A percentile compares a stretch with the other conserved stretches of the same genome.
phyloP scores from a whole-genome alignment of 176 grass and related monocot species.

The Oryza nivara region DNA sequence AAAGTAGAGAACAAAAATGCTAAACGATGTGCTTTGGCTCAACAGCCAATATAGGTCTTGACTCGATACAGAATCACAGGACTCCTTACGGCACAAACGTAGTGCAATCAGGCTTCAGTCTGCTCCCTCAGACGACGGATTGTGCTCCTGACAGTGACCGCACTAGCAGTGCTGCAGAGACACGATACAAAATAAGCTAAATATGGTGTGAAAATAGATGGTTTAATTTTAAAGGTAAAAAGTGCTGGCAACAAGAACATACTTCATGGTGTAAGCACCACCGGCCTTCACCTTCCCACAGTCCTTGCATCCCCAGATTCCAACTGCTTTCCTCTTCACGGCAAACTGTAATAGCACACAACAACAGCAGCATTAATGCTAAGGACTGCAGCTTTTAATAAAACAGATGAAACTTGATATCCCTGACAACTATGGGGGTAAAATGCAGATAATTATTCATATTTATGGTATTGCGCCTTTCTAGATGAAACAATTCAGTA shows the following conservation, averaged over 20 bases:
- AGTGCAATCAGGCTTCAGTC: constrained; percentile 62
- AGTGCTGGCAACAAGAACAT: neutral
- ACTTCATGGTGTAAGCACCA: constrained; percentile 87
- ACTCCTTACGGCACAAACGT: neutral
- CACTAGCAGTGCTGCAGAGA: constrained; percentile 77
- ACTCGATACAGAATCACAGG: constrained; percentile 22
- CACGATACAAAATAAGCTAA: neutral
- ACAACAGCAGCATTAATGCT: neutral
- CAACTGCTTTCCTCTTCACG: constrained; percentile 91
- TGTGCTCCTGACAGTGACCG: constrained; percentile 85
- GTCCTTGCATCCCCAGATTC: constrained; percentile 96
- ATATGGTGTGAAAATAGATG: neutral
- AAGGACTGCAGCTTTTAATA: too few species aligned
- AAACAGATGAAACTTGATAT: neutral
- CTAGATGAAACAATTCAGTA: neutral
- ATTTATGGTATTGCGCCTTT: too few species aligned
- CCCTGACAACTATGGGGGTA: neutral
- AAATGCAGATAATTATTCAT: neutral
- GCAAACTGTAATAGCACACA: constrained; percentile 54
- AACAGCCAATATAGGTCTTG: constrained; percentile 22
- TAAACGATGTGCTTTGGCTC: neutral
- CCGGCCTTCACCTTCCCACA: constrained; percentile 93
- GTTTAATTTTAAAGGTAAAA: neutral
- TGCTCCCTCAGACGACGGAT: constrained; percentile 88
- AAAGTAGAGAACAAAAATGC: constrained; percentile 46